Evolutionary conservation across 495 filamentous ascomycete genomes (phyloP), one percentile per base, ranked within the genome.

Genomic region (Penicillium coprophilum): DNA sequence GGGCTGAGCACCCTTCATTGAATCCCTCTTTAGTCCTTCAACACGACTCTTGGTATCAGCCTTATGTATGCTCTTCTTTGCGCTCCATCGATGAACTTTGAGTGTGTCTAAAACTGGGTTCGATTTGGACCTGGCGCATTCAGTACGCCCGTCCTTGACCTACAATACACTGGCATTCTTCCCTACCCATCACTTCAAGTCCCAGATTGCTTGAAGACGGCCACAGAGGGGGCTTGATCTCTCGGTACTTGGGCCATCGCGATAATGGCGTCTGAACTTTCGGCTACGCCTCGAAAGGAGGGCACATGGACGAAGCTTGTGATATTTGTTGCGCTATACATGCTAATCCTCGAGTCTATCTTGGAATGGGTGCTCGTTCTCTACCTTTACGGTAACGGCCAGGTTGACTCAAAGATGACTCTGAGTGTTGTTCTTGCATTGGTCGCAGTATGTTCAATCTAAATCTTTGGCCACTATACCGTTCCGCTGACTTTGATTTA

Each of bases 381-480:
- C 4, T 76, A 71, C 46, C 68, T 77, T 3, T 78, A 76, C 36
- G 75, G 64, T 4, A 71, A 64, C 38, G 59, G 58, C 41, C 59
- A 57, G 17, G 73, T 77, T 20, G 74, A 77, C 48, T 68, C 67
- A 21, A 72, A 74, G 61, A 77, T 77, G 74, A 72, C 73, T 0
- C 60, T 69, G n/a, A 77, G 75, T 45, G 51, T 77, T 36, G 65
- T 76, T 11, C 62, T 78, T 11, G 59, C 69, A 23, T 36, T 78
- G 5, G 64, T 73, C 5, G 68, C 74, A 20, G 75, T 78, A 64
- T 53, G 74, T 63, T 44, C 11, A 4, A 4, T 6, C 5, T 23
- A 8, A 30, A 31, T 4, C 38, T 19, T 7, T 6, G 13, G 0
- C 30, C 20, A 2, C n/a, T 43, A 17, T 39, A 19, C 21, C 2